Conservation (phyloP, 1,284 basidiomycete species). For the Takashimella tepidaria region DNA sequence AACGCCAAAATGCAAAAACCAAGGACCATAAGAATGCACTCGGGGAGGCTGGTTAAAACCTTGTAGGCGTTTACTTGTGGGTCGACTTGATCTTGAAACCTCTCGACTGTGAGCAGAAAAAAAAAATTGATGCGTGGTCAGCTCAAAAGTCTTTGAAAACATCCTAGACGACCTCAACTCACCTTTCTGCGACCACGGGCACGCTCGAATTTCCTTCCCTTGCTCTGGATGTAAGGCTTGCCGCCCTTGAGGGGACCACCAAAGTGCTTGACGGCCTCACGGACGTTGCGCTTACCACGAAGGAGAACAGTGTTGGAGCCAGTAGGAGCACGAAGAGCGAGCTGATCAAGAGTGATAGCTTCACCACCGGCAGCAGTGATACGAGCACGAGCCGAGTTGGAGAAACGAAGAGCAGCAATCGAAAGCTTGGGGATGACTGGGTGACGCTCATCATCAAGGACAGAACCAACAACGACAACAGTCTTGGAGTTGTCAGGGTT, state of each 20-base stretch:
- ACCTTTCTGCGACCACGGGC: constrained; percentile 87
- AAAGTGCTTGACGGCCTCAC: constrained; percentile 95
- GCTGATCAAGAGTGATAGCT: constrained; percentile 91
- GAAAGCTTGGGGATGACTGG: constrained; percentile 83
- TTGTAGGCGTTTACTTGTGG: constrained; percentile 40
- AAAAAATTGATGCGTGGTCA: not conserved
- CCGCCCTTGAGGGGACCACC: constrained; percentile 54
- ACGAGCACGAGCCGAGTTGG: constrained; percentile 83
- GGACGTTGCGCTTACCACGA: constrained; percentile 78
- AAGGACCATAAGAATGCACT: too few species aligned
- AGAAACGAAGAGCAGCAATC: constrained; percentile 93
- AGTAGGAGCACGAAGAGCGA: constrained; percentile 87
- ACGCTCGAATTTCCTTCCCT: constrained; percentile 81
- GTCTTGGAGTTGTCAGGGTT: constrained; percentile 68
- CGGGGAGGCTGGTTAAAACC: too few species aligned
- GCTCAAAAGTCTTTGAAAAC: not conserved
- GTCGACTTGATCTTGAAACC: constrained; percentile 50
- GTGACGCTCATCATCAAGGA: constrained; percentile 95
- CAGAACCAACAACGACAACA: constrained; percentile 83
- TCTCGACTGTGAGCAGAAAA: constrained; percentile 34
- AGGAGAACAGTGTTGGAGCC: constrained; percentile 88
- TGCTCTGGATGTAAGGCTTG: constrained; percentile 66
- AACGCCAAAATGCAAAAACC: not conserved
- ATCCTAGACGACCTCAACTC: constrained; percentile 14
- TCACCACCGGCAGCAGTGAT: constrained; percentile 96